A percentile compares a stretch with the other conserved stretches of the same genome.
These are phyloP conservation scores for Cystobasidium pallidum DNA, from an alignment of 1,284 basidiomycete genomes.

Conservation along the genomic window DNA sequence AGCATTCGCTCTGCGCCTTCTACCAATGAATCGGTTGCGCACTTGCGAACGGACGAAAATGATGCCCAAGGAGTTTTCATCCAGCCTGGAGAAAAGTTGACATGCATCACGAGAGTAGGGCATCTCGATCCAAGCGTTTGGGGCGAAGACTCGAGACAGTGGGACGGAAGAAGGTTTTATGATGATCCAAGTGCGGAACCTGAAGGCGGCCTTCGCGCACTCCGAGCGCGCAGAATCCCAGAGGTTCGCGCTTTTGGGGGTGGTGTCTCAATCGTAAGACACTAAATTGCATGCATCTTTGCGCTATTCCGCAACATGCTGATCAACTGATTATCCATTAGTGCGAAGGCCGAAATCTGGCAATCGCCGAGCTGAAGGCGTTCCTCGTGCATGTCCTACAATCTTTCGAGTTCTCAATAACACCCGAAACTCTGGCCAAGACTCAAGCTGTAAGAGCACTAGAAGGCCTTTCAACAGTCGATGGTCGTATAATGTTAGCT, in stretches of 20 bases:
- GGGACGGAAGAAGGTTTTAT: conserved; percentile 49
- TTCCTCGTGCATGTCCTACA: conserved; percentile 42
- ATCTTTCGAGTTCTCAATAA: conserved; percentile 37
- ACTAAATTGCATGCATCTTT: neutral
- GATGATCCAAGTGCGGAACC: conserved; percentile 18
- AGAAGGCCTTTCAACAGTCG: neutral
- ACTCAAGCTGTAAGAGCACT: neutral
- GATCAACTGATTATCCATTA: conserved; percentile 11
- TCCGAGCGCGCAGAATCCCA: conserved; percentile 33
- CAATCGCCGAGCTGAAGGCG: conserved; percentile 46
- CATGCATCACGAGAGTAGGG: conserved; percentile 41
- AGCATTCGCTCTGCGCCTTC: conserved; percentile 50
- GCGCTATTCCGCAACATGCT: neutral
- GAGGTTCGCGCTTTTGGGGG: conserved; percentile 49
- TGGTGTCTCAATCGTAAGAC: conserved; percentile 47
- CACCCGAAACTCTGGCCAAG: conserved; percentile 18
- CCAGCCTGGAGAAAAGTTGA: conserved; percentile 31
- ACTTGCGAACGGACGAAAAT: conserved; percentile 6
- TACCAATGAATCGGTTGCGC: neutral
- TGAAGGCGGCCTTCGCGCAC: neutral
- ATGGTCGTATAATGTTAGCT: neutral
- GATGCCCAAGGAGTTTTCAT: neutral
- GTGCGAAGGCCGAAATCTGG: conserved; percentile 49
- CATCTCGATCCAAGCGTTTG: conserved; percentile 45
- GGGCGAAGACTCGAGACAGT: conserved; percentile 33